Percentiles rank a stretch among this genome's conserved stretches.
Conservation (phyloP, 2,329 filamentous ascomycete genomes). For the Aspergillus candidus region DNA sequence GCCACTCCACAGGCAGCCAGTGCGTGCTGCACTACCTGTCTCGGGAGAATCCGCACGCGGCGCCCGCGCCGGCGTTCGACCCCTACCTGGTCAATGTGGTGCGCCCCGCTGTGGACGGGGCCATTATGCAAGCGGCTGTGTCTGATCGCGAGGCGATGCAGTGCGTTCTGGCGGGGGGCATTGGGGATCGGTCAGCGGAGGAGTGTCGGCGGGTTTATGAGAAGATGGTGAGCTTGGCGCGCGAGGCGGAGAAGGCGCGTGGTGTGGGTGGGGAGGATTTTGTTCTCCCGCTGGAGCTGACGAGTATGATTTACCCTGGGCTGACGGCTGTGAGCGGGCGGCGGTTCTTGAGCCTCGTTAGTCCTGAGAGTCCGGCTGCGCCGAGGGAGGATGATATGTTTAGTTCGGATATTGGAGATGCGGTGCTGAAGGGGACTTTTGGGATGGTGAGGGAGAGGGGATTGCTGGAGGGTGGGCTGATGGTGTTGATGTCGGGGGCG, state of each 20-base stretch:
- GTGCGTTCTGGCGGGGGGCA: conserved; percentile 23
- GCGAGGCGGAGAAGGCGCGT: conserved; percentile 13
- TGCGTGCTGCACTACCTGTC: conserved; percentile 60
- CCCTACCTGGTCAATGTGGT: conserved; percentile 27
- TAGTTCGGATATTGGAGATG: conserved; percentile 62
- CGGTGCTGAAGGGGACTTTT: conserved; percentile 58
- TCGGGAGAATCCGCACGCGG: conserved; percentile 36
- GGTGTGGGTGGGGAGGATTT: conserved; percentile 20
- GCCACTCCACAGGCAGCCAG: conserved; percentile 64
- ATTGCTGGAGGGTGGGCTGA: conserved; percentile 35
- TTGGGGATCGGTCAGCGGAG: conserved; percentile 18
- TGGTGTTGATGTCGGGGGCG: conserved; percentile 44
- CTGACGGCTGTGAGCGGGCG: conserved; percentile 48
- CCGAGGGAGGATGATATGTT: conserved; percentile 81
- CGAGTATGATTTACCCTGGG: conserved; percentile 26
- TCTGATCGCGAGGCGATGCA: conserved; percentile 66
- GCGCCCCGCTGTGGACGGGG: conserved; percentile 59
- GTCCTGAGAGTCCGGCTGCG: conserved; percentile 46
- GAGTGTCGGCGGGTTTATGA: conserved; percentile 25
- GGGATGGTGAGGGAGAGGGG: conserved; percentile 40
- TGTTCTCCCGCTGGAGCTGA: conserved; percentile 30
- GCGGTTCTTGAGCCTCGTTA: conserved; percentile 54
- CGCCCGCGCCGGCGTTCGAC: conserved; percentile 24
- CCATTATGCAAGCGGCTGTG: conserved; percentile 73
- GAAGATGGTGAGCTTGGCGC: conserved; percentile 28